Evolutionary conservation across 2,329 filamentous ascomycete species (phyloP), one percentile per base, ranked within the genome.

Genomic region (Apiospora malaysiana): DNA sequence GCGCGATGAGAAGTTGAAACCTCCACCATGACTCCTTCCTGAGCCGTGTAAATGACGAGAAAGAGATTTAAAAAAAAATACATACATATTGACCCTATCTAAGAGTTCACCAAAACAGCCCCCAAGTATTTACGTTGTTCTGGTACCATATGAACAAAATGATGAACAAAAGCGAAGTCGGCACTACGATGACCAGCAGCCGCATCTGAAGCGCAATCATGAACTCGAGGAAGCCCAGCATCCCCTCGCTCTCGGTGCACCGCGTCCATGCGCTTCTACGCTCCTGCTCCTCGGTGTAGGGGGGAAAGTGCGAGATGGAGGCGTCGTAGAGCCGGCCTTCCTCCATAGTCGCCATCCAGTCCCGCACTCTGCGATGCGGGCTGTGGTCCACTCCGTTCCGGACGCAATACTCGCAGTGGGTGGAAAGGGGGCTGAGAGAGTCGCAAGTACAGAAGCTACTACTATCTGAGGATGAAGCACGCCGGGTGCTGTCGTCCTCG

Each of bases 171-270:
- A 78, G 45, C 12, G 75, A 18, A 2, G 75, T 0, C 2, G 74
- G 70, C 1, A 75, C 45, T 6, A 74, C 32, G 2, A 78, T 21
- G 8, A 56, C 63, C n/a, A 78, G 63, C 16, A 77, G 70, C 12
- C 74, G 71, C 68, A 72, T 73, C 68, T 75, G 74, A 25, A 77
- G 71, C 47, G 51, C 49, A 7, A 77, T 71, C 14, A 72, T 68
- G 42, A 56, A 49, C 49, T 75, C 71, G 45, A 76, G 71, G 23
- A 71, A 70, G 40, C 67, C 71, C 59, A 72, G 51, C 47, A 70
- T 43, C 27, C 72, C 68, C 40, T 73, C 72, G 10, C 23, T 71
- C 46, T 72, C 70, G 43, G 71, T 71, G 8, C 23, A 72, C 32
- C 51, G 69, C 46, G 42, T 45, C 73, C 73, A 75, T 18, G 68